Evolutionary conservation across 352 stramenopile species (phyloP).

Genomic region (Globisporangium cederbergense): DNA sequence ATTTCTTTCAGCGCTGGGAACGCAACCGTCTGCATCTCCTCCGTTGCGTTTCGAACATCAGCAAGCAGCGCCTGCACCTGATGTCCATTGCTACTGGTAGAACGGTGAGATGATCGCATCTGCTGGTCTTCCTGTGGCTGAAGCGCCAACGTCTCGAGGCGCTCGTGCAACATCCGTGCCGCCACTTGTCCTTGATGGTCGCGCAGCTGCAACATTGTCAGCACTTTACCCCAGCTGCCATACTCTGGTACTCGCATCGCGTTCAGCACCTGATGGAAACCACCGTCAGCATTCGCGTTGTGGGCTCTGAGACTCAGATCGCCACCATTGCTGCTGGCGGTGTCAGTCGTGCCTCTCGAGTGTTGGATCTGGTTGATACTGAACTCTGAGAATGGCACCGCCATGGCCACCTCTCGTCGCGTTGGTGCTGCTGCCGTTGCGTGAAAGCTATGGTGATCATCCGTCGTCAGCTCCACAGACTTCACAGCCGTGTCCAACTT

Average conservation of each 20-base stretch:
- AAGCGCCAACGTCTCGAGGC: constrained; percentile 17
- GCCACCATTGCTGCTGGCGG: background rate
- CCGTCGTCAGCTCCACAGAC: constrained; percentile 7
- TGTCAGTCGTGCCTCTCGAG: background rate
- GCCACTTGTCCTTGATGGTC: background rate
- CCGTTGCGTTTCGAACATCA: constrained; percentile 14
- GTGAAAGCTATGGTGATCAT: background rate
- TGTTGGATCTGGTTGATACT: constrained; percentile 35
- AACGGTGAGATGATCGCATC: constrained; percentile 6
- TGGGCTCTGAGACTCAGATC: background rate
- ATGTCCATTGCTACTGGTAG: background rate
- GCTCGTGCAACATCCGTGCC: background rate
- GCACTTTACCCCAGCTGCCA: constrained; percentile 24
- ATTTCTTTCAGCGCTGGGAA: constrained; percentile 28
- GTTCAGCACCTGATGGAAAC: constrained; percentile 17
- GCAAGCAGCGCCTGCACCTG: constrained; percentile 13
- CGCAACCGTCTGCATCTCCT: constrained; percentile 16
- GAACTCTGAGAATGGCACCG: constrained; percentile 30
- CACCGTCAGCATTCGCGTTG: constrained; percentile 1
- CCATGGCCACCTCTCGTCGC: constrained; percentile 2
- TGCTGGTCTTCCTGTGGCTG: constrained; percentile 23
- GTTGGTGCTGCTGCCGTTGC: background rate
- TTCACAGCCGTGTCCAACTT: constrained; percentile 19
- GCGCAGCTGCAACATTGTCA: constrained; percentile 12
- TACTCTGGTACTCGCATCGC: constrained; percentile 21